Evolutionary conservation across 164 flowering plant genomes (phyloP), one percentile per base, ranked within the genome.

Genomic region (Stephania japonica): DNA sequence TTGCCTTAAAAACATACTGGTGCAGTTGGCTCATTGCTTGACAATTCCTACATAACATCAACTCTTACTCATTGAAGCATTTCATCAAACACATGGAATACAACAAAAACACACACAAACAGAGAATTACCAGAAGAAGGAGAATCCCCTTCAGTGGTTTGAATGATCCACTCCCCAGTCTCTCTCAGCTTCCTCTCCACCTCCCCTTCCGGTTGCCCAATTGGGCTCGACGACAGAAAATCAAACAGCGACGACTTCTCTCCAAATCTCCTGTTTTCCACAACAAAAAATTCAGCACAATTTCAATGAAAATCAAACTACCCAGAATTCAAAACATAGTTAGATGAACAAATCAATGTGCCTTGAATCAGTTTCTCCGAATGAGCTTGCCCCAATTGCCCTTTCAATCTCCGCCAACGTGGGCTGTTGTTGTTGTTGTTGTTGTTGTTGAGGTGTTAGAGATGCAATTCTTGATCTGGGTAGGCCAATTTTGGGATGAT

Each of bases 381-480:
- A 86, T 1, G 81, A 65, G 32, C 90, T 89, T 24, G 90, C 86
- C 1, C 91, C 89, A 50, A 90, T 86, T 16, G 87, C 90, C 10
- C 86, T 79, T 78, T 90, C 91, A 32, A 90, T 82, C 67, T 87
- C 84, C 12, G 79, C n/a, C 41, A 87, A 71, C 5, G 88, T 82
- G 23, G 86, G 88, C 65, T 81, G 61, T 49, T 49, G 32, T 19
- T 32, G 38, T 0, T 1, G 38, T 4, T 32, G 38, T 32, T 32
- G 38, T 32, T 32, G 38, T 2, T 49, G 70, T 61, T 43, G 78
- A 65, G 75, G 32, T 53, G 70, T 59, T 71, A 73, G 56, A 21
- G 71, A 25, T 27, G 62, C 19, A 38, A 41, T 73, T 67, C 71
- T 18, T 19, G 21, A 19, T 59, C 64, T 59, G 64, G 64, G 64